Conservation (phyloP, 2,329 filamentous ascomycete genomes). For the Rhynchosporium secalis region DNA sequence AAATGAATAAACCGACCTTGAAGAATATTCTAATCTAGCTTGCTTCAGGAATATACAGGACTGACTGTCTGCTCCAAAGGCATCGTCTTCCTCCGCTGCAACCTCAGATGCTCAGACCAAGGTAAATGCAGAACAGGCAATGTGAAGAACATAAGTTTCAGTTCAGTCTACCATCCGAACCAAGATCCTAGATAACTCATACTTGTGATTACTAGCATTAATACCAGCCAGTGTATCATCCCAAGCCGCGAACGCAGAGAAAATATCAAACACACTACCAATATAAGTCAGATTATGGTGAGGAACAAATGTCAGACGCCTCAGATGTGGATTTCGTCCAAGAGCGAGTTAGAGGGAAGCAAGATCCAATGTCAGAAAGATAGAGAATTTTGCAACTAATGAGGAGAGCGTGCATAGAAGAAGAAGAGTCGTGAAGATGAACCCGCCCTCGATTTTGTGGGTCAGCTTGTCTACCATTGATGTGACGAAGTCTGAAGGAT, state of each 20-base stretch:
- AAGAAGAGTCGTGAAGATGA: slow-evolving; percentile 78
- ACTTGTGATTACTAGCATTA: slow-evolving; percentile 42
- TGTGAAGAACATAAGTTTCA: slow-evolving; percentile 17
- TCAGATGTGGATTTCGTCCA: slow-evolving; percentile 54
- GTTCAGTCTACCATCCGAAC: neutral
- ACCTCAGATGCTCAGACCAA: slow-evolving; percentile 21
- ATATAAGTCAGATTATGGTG: slow-evolving; percentile 48
- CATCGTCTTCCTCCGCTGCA: neutral
- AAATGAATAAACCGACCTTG: too few relatives aligned
- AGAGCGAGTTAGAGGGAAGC: slow-evolving; percentile 73
- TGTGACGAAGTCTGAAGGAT: neutral
- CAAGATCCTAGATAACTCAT: slow-evolving; percentile 6
- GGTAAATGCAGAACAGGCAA: slow-evolving; percentile 25
- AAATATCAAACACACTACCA: slow-evolving; percentile 56
- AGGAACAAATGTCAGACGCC: slow-evolving; percentile 37
- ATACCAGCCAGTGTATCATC: slow-evolving; percentile 59
- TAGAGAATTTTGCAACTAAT: slow-evolving; percentile 73
- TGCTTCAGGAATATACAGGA: neutral
- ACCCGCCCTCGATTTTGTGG: slow-evolving; percentile 59
- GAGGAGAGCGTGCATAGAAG: slow-evolving; percentile 74
- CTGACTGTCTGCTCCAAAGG: slow-evolving; percentile 1
- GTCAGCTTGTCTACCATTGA: neutral
- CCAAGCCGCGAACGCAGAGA: slow-evolving; percentile 59
- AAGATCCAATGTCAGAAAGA: slow-evolving; percentile 77
- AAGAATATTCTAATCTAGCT: too few relatives aligned